Conservation (phyloP, 306 rosid species). For the Prunus davidiana region DNA sequence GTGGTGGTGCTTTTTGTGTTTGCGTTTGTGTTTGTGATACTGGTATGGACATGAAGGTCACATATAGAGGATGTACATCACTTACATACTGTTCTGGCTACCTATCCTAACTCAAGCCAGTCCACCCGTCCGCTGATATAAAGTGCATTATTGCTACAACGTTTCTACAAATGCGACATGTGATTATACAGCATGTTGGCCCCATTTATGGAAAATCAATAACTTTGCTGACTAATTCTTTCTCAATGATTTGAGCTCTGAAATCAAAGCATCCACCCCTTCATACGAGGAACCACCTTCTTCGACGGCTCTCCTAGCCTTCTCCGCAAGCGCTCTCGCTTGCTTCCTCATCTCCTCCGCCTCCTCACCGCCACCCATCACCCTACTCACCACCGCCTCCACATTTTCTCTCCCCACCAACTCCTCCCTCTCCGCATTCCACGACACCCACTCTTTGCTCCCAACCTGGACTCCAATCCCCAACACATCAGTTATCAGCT, state of each 20-base stretch:
- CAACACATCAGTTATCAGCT: slow-evolving; percentile 49
- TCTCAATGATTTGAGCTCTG: slow-evolving; percentile 14
- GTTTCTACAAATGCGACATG: too few species aligned
- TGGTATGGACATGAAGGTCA: background rate
- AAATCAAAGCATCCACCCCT: slow-evolving; percentile 38
- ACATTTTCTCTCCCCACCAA: slow-evolving; percentile 42
- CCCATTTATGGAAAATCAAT: too few species aligned
- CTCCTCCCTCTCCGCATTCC: slow-evolving; percentile 28
- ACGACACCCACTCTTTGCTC: slow-evolving; percentile 48
- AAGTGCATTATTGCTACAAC: too few species aligned
- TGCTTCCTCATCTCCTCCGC: slow-evolving; percentile 44
- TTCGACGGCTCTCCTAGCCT: slow-evolving; percentile 46
- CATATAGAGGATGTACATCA: too few species aligned
- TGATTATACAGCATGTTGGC: background rate
- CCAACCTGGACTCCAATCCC: slow-evolving; percentile 58
- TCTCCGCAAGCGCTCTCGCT: slow-evolving; percentile 28
- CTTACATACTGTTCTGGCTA: too few species aligned
- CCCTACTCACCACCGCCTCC: slow-evolving; percentile 42
- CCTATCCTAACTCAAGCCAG: too few species aligned
- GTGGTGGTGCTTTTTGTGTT: background rate
- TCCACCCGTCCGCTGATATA: too few species aligned
- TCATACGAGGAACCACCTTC: slow-evolving; percentile 47
- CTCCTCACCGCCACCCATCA: slow-evolving; percentile 54
- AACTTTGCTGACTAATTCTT: background rate
- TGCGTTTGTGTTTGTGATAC: too few species aligned